Evolutionary conservation across 2,329 filamentous ascomycete genomes (phyloP), one percentile per base, ranked within the genome.

Genomic region (Daldinia sp.): DNA sequence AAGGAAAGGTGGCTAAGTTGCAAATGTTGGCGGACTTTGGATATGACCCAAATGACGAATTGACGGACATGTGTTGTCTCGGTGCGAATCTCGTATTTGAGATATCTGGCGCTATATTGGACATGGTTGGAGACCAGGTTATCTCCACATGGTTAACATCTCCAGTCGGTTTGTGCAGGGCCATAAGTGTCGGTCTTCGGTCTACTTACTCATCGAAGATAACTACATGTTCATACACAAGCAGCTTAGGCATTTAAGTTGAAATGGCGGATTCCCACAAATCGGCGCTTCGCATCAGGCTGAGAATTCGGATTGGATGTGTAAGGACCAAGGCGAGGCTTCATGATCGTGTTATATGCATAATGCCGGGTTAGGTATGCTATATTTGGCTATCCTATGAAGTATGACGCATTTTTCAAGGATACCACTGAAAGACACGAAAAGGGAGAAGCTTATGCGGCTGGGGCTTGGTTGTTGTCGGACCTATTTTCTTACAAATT

Each of bases 1-100:
- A 62, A 83, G 87, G 61, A 89, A 89, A 70, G 87, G 87, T 1
- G 87, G 87, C 49, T 89, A 79, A 83, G 37, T 37, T 19, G 30
- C 9, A 6, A 55, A 29, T 51, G 43, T 55, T 51, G 39, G 51
- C 45, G 17, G 19, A 55, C 58, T 64, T 73, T 73, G 73, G 69
- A 74, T 74, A 74, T 59, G 55, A 63, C 45, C 48, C 48, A 49
- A 48, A 43, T 53, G 51, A 43, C 61, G 47, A 61, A 50, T 56
- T 60, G 49, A 47, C 57, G 56, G 41, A 30, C 55, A 58, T 60
- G 52, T 60, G 35, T 63, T 55, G 49, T 43, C 59, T 43, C 55
- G 57, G 19, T 65, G 23, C 32, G 47, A 30, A 70, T 68, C 58
- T 68, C 65, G 27, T 37, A 51, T 47, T 54, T 61, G 68, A 70